phyloP scores from a whole-genome alignment of 768 basidiomycete species.

The Macrolepiota dolichaula region DNA sequence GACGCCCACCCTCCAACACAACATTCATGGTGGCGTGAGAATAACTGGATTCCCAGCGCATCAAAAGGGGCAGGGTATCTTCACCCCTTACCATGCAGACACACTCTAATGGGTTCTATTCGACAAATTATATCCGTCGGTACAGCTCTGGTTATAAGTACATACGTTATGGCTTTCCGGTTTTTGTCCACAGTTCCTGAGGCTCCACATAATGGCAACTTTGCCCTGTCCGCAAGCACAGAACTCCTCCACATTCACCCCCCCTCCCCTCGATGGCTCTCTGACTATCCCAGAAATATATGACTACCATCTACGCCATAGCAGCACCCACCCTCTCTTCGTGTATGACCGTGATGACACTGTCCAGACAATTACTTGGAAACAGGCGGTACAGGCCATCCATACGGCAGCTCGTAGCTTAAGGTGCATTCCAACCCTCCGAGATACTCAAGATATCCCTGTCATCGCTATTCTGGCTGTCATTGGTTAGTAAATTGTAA shows the following conservation, averaged over 20 bases:
- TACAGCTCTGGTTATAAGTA: background rate
- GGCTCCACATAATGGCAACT: background rate
- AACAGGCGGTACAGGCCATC: constrained; percentile 16
- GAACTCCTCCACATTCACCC: constrained; percentile 6
- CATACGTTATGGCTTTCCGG: background rate
- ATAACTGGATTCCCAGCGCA: background rate
- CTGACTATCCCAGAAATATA: constrained; percentile 29
- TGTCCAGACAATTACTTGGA: constrained; percentile 15
- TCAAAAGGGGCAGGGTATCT: background rate
- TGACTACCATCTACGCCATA: constrained; percentile 26
- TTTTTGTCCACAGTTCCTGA: background rate
- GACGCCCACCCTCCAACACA: background rate
- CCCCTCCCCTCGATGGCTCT: constrained; percentile 30
- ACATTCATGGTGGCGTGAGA: constrained; percentile 12
- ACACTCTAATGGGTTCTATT: background rate
- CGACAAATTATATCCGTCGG: background rate
- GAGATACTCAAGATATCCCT: constrained; percentile 6
- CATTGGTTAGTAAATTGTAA: constrained; percentile 17
- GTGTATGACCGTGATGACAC: constrained; percentile 17
- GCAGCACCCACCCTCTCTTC: constrained; percentile 26
- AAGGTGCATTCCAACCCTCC: background rate
- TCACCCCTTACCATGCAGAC: background rate
- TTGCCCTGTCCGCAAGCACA: constrained; percentile 12
- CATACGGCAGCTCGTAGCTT: constrained; percentile 16
- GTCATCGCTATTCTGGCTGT: constrained; percentile 28